Conservation (phyloP, 371 early-diverging fungal genomes). For the Mortierella sp. region DNA sequence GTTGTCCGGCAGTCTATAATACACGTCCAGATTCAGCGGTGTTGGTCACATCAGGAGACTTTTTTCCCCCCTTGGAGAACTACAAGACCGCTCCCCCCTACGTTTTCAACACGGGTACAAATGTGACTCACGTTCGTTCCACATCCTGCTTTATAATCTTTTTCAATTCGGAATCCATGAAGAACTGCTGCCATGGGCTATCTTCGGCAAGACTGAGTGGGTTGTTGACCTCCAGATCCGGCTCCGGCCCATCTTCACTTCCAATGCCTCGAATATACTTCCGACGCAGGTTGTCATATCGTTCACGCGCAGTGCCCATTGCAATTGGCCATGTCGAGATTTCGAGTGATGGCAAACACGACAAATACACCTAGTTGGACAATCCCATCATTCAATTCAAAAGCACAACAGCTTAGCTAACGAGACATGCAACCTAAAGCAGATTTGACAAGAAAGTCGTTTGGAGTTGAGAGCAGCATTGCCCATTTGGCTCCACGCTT, state of each 20-base stretch:
- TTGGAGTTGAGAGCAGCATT: not conserved
- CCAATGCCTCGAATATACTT: constrained; percentile 72
- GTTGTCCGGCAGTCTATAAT: constrained; percentile 84
- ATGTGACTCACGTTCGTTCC: constrained; percentile 85
- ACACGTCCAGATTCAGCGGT: not conserved
- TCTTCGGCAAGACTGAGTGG: constrained; percentile 87
- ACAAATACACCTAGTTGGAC: constrained; percentile 61
- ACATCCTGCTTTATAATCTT: constrained; percentile 91
- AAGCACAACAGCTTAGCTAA: not conserved
- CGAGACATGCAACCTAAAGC: not conserved
- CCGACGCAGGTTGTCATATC: constrained; percentile 71
- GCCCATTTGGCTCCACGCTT: too few relatives aligned
- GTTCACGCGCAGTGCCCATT: constrained; percentile 71
- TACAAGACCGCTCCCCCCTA: too few relatives aligned
- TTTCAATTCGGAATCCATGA: constrained; percentile 85
- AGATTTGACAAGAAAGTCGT: not conserved
- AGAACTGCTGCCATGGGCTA: constrained; percentile 95
- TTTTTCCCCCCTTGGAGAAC: too few relatives aligned
- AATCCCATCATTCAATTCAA: not conserved
- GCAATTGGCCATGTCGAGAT: constrained; percentile 68
- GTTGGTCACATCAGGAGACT: not conserved
- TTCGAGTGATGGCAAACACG: constrained; percentile 65
- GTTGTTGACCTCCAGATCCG: constrained; percentile 74
- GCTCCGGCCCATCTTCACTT: constrained; percentile 50
- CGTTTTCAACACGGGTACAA: too few relatives aligned